Base-by-base conservation (phyloP, 2,329 filamentous ascomycete species). In the Venturiaceae sp. region DNA sequence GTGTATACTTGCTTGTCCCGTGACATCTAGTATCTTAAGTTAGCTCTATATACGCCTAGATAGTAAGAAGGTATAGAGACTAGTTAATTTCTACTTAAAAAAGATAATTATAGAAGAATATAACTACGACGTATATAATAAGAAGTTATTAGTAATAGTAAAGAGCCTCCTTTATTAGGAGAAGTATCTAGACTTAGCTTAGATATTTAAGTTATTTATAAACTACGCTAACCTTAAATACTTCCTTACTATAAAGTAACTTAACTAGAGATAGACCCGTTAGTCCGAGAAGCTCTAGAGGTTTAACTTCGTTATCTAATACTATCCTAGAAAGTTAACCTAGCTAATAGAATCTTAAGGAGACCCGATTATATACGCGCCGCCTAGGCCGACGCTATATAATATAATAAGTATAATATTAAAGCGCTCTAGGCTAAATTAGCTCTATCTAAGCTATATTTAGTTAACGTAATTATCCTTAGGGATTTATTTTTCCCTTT, bases 91-190 rank as follows among this genome's bases (percentile, higher is more conserved):
- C n/a, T n/a, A n/a, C n/a, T n/a, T n/a, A n/a, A n/a, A n/a, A n/a
- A n/a, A n/a, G n/a, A n/a, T n/a, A n/a, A n/a, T n/a, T n/a, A n/a
- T n/a, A n/a, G n/a, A n/a, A n/a, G n/a, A n/a, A n/a, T n/a, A n/a
- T n/a, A n/a, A n/a, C n/a, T n/a, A n/a, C n/a, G n/a, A n/a, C n/a
- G n/a, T n/a, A n/a, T n/a, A n/a, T n/a, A n/a, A n/a, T n/a, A n/a
- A n/a, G n/a, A n/a, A n/a, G n/a, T n/a, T 14, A 13, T 14, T 33
- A 26, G 50, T 64, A 14, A 66, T 72, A 33, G 59, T 72, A 5
- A 28, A 26, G 28, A 26, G 14, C 14, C 26, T 53, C 11, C 14
- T 13, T 14, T 33, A 53, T 21, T 53, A 33, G 50, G 11, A 26
- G 13, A 13, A 53, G 21, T 53, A 53, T 21, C 21, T 53, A 28